phyloP scores from a whole-genome alignment of 371 early-diverging fungal species.

The Thermomucor indicae-seudaticae region DNA sequence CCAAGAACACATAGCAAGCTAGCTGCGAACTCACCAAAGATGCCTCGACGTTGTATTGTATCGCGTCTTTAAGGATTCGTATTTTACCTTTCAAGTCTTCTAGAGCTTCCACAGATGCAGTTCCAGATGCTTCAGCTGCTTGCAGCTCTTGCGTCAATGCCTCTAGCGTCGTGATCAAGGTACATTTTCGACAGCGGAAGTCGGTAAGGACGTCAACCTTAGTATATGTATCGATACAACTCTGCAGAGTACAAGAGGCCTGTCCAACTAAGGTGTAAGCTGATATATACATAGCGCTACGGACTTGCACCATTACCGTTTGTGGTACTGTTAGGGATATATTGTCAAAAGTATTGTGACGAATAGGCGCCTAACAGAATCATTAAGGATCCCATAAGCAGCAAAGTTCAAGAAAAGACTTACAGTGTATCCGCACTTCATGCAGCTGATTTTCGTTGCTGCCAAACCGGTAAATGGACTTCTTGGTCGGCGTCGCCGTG shows the following conservation, averaged over 20 bases:
- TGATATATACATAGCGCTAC: too few relatives aligned
- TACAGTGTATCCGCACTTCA: conserved; percentile 74
- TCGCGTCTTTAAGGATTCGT: conserved; percentile 27
- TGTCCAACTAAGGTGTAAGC: too few relatives aligned
- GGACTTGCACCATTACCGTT: conserved; percentile 27
- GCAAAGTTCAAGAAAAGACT: conserved; percentile 3
- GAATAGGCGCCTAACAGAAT: conserved; percentile 55
- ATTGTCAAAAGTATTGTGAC: conserved; percentile 82
- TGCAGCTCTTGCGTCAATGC: conserved; percentile 33
- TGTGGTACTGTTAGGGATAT: conserved; percentile 74
- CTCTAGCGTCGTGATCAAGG: conserved; percentile 56
- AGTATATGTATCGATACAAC: conserved; percentile 62
- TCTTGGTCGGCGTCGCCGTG: conserved; percentile 36
- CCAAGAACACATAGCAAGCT: neutral
- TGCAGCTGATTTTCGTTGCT: conserved; percentile 75
- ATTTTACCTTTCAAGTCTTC: conserved; percentile 23
- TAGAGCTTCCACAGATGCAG: conserved; percentile 7
- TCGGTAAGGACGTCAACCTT: conserved; percentile 71
- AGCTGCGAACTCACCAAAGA: conserved; percentile 16
- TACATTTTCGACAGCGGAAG: conserved; percentile 74
- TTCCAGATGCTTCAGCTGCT: conserved; percentile 3
- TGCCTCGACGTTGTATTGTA: conserved; percentile 33
- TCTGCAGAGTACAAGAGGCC: conserved; percentile 59
- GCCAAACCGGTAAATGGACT: conserved; percentile 75
- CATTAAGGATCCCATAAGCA: neutral